These are phyloP conservation scores for Scedosporium boydii DNA, from an alignment of 2,329 filamentous ascomycete genomes.

Conservation along the genomic window DNA sequence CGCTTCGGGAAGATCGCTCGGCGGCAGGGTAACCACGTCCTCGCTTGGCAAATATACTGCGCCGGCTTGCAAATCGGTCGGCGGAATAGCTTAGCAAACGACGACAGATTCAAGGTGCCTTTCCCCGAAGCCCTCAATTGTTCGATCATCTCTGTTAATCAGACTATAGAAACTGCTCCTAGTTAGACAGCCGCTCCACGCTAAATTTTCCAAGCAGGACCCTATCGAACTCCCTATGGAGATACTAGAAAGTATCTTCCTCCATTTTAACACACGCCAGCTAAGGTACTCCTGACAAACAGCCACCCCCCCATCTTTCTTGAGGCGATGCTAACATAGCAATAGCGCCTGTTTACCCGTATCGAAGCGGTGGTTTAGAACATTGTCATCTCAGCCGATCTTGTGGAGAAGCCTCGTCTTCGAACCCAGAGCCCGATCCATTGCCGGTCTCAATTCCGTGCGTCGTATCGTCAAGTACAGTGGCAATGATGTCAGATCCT, in stretches of 20 bases:
- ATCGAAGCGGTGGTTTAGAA: constrained; percentile 2
- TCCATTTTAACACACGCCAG: background rate
- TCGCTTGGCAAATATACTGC: constrained; percentile 29
- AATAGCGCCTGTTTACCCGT: constrained; percentile 1
- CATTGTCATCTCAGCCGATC: background rate
- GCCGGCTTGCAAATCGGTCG: constrained; percentile 26
- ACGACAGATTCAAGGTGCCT: constrained; percentile 24
- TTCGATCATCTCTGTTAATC: background rate
- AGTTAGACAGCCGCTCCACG: constrained; percentile 2
- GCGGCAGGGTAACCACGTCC: constrained; percentile 24
- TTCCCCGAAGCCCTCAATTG: background rate
- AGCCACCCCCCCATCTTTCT: background rate
- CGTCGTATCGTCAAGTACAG: constrained; percentile 5
- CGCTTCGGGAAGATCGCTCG: constrained; percentile 29
- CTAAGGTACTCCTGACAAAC: constrained; percentile 1
- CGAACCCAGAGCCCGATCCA: background rate
- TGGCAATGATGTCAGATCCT: constrained; percentile 1
- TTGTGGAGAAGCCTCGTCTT: background rate
- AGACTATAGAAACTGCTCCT: constrained; percentile 9
- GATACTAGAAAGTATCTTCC: constrained; percentile 6
- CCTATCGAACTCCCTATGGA: constrained; percentile 7
- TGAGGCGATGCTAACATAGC: background rate
- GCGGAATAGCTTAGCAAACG: constrained; percentile 16
- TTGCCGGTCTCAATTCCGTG: constrained; percentile 2
- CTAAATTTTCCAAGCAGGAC: constrained; percentile 3